phyloP scores from a whole-genome alignment of 441 rosid species.

The Euphorbia celastroides region DNA sequence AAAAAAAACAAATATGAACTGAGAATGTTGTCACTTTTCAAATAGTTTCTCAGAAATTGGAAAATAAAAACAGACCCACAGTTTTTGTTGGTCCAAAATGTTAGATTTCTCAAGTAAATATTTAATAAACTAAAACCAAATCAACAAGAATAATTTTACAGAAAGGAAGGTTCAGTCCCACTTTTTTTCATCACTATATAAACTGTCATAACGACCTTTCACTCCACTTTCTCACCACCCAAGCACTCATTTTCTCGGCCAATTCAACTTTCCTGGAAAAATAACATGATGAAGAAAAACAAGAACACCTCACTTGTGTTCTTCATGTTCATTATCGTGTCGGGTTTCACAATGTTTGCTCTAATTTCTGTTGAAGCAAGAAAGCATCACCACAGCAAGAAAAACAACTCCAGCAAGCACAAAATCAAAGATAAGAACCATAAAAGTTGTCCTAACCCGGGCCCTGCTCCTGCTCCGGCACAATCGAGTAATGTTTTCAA shows the following conservation, averaged over 20 bases:
- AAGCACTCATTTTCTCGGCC: background rate
- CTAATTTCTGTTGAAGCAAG: slow-evolving; percentile 37
- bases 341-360: slow-evolving; percentile 19
- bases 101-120: background rate
- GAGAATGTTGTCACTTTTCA: too few species aligned
- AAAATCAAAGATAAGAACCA: background rate
- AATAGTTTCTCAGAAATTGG: too few species aligned
- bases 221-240: slow-evolving; percentile 9
- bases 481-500: slow-evolving; percentile 24
- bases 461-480: slow-evolving; percentile 14
- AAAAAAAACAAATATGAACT: too few species aligned
- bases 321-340: slow-evolving; percentile 14
- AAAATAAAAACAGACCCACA: background rate
- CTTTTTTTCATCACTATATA: slow-evolving; percentile 4
- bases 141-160: background rate
- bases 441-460: slow-evolving; percentile 22
- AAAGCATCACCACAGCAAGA: slow-evolving; percentile 34
- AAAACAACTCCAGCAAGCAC: slow-evolving; percentile 16
- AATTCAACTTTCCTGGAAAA: background rate
- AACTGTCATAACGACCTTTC: slow-evolving; percentile 29
- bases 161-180: background rate
- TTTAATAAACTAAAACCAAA: background rate
- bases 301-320: slow-evolving; percentile 18
- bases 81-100: background rate
- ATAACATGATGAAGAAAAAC: slow-evolving; percentile 32